Base-by-base conservation (phyloP, 2,329 filamentous ascomycete genomes). In the Penicillium expansum region DNA sequence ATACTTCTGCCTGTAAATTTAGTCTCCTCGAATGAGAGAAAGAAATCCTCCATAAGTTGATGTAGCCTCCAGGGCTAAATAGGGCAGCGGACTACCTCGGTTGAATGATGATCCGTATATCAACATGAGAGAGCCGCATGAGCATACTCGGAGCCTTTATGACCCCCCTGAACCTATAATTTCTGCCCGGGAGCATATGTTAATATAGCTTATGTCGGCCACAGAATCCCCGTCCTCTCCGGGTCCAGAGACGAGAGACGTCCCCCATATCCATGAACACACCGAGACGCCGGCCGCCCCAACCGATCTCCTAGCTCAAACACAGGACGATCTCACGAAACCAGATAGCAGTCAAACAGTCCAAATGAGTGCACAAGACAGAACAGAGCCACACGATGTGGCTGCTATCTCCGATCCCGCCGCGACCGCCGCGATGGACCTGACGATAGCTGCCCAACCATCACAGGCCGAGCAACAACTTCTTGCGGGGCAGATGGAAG, bases 181-280 rank as follows among this genome's bases (percentile, higher is more conserved):
- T 48, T 58, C 59, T 53, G 48, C 30, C 50, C 54, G 52, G 58
- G 62, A 59, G 63, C 64, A 58, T 62, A 70, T 85, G 60, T 74
- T 22, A 87, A 77, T 18, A 52, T 67, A 69, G 67, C 69, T 65
- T 67, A 74, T 75, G 72, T 71, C 71, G 67, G 61, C 69, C 50
- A 63, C 64, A 62, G 70, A 67, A 62, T 45, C 60, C 48, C 63
- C 64, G 48, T 58, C 66, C 56, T 61, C 60, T 59, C 62, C 63
- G 59, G 56, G 57, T 57, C 58, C 64, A 56, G 65, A 59, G 63
- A 62, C 61, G 57, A 62, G 62, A 64, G 65, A 65, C 51, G 60
- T 65, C 52, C 67, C 62, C 32, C 50, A 56, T 37, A 55, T 55
- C 45, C 50, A 64, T 60, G 64, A 70, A 59, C 62, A 59, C 56